A percentile compares a stretch with the other conserved stretches of the same genome.
These are phyloP conservation scores for Cryptosporidium muris DNA, from an alignment of 169 alveolate species.

Conservation along the genomic window DNA sequence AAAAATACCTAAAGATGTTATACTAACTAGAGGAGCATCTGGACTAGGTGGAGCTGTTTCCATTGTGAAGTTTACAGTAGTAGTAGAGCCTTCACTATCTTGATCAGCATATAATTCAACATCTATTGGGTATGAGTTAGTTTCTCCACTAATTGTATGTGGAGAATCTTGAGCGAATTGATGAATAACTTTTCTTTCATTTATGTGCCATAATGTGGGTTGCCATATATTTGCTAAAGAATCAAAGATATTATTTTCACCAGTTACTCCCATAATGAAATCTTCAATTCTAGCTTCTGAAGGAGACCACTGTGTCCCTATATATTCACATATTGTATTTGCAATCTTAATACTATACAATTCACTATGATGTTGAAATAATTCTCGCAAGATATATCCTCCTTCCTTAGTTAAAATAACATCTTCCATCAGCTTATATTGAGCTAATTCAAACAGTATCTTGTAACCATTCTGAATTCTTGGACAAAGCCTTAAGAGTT, in stretches of 20 bases:
- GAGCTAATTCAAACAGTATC: constrained; percentile 37
- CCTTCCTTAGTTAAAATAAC: constrained; percentile 59
- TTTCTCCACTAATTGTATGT: constrained; percentile 33
- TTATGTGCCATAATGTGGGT: constrained; percentile 64
- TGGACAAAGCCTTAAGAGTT: constrained; percentile 11
- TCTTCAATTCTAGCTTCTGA: constrained; percentile 48
- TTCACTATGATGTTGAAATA: constrained; percentile 34
- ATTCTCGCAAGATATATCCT: constrained; percentile 40
- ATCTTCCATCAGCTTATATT: constrained; percentile 59
- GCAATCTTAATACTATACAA: constrained; percentile 28
- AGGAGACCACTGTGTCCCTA: constrained; percentile 70
- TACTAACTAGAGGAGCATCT: constrained; percentile 57
- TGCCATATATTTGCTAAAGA: constrained; percentile 53
- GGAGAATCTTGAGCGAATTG: constrained; percentile 59
- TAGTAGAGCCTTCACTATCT: constrained; percentile 59
- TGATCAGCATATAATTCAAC: constrained; percentile 65
- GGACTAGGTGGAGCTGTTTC: constrained; percentile 69
- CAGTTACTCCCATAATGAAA: constrained; percentile 47
- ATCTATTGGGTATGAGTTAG: constrained; percentile 34
- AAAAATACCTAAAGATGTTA: constrained; percentile 56
- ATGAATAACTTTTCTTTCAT: constrained; percentile 19
- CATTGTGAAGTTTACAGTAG: constrained; percentile 64
- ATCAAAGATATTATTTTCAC: constrained; percentile 32
- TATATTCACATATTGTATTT: constrained; percentile 42
- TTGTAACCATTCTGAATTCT: constrained; percentile 58